Evolutionary conservation across 345 rosid species (phyloP).

Genomic region (Abelmoschus esculentus): DNA sequence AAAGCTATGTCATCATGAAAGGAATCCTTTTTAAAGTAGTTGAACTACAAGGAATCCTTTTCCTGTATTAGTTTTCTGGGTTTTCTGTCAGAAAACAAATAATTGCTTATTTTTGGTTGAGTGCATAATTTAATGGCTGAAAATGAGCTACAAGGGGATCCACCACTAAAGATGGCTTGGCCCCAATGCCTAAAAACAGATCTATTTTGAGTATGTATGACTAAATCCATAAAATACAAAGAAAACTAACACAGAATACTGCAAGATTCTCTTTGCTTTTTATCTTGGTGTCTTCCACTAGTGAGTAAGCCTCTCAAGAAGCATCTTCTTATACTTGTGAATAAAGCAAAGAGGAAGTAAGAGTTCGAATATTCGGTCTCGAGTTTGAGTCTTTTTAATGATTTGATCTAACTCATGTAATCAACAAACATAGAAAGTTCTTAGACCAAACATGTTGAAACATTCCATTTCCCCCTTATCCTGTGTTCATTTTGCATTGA

Average conservation of each 20-base stretch:
- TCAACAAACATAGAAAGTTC: no score
- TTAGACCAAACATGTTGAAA: no score
- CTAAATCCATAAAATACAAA: not conserved
- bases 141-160: not conserved
- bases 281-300: not conserved
- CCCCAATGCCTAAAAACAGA: not conserved
- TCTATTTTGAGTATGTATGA: not conserved
- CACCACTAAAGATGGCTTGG: not conserved
- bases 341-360: not conserved
- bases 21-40: not conserved
- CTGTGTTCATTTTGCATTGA: no score
- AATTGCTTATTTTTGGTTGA: not conserved
- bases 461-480: no score
- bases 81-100: not conserved
- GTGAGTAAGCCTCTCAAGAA: not conserved
- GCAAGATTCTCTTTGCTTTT: constrained; percentile 10
- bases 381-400: no score
- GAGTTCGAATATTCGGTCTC: not conserved
- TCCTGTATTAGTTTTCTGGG: not conserved
- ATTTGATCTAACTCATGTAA: no score
- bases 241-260: not conserved
- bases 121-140: not conserved
- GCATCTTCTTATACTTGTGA: constrained; percentile 2
- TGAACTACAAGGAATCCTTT: not conserved
- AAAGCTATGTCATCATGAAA: not conserved